Evolutionary conservation across 495 filamentous ascomycete genomes (phyloP).

Genomic region (Penicillium lividum): DNA sequence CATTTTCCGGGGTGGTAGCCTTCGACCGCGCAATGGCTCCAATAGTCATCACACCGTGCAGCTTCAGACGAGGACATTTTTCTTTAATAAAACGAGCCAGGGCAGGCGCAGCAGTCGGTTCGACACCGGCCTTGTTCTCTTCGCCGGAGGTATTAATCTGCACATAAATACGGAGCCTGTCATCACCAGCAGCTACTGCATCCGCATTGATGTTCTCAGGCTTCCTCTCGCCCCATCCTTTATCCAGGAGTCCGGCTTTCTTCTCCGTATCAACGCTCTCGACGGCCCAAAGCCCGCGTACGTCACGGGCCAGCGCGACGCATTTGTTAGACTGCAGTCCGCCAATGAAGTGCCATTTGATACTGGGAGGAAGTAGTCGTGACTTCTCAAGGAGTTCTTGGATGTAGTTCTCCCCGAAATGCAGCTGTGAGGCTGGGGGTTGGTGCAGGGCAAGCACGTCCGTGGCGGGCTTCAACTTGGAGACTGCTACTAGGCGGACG

Average conservation of each 20-base stretch:
- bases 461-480: slow-evolving; percentile 86
- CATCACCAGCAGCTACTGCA: slow-evolving; percentile 20
- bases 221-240: slow-evolving; percentile 62
- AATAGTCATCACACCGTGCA: slow-evolving; percentile 94
- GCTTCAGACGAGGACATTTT: slow-evolving; percentile 67
- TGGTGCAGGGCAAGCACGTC: slow-evolving; percentile 84
- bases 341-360: slow-evolving; percentile 97
- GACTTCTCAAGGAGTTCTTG: slow-evolving; percentile 92
- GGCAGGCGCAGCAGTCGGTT: slow-evolving; percentile 55
- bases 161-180: slow-evolving; percentile 70
- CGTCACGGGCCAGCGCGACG: slow-evolving; percentile 75
- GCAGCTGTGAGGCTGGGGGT: slow-evolving; percentile 57
- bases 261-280: slow-evolving; percentile 85
- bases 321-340: slow-evolving; percentile 91
- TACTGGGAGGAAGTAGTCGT: slow-evolving; percentile 69
- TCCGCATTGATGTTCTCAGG: slow-evolving; percentile 10
- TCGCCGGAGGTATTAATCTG: slow-evolving; percentile 97
- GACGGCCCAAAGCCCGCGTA: slow-evolving; percentile 90
- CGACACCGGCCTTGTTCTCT: slow-evolving; percentile 76
- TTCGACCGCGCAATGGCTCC: slow-evolving; percentile 84
- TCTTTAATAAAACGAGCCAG: slow-evolving; percentile 68
- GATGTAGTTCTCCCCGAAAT: slow-evolving; percentile 97
- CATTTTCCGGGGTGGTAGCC: slow-evolving; percentile 66
- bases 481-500: slow-evolving; percentile 85
- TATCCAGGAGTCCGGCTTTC: slow-evolving; percentile 80